Conservation (phyloP, 495 filamentous ascomycete species). For the Neurospora intermedia region DNA sequence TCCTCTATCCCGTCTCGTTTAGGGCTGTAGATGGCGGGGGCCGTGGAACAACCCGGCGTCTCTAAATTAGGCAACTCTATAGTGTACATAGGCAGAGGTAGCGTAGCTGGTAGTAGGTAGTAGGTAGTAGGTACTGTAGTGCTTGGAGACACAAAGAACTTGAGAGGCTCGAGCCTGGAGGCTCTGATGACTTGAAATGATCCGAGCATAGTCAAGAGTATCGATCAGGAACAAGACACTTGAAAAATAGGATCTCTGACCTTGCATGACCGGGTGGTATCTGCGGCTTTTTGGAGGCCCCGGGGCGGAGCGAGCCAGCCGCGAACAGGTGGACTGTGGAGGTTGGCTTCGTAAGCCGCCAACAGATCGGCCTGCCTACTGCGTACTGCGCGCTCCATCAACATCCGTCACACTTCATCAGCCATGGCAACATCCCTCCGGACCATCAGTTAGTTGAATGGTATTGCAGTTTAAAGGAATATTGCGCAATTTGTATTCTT, state of each 20-base stretch:
- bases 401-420: neutral
- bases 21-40: too few relatives aligned
- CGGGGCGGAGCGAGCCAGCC: neutral
- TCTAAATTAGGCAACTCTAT: neutral
- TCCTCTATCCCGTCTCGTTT: too few relatives aligned
- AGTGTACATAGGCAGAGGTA: neutral
- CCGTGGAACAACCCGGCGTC: neutral
- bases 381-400: neutral
- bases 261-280: neutral
- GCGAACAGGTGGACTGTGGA: neutral
- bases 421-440: neutral
- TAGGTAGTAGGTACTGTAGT: neutral
- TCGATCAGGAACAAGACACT: neutral
- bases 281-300: neutral
- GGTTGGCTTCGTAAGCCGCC: neutral
- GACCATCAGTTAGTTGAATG: neutral
- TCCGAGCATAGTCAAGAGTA: neutral
- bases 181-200: neutral
- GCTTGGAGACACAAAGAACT: neutral
- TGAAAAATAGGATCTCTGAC: neutral
- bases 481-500: neutral
- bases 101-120: neutral
- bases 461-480: neutral
- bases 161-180: neutral
- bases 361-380: neutral